Evolutionary conservation across 108 stramenopile genomes (phyloP).

Genomic region (Nitzschia sp.): DNA sequence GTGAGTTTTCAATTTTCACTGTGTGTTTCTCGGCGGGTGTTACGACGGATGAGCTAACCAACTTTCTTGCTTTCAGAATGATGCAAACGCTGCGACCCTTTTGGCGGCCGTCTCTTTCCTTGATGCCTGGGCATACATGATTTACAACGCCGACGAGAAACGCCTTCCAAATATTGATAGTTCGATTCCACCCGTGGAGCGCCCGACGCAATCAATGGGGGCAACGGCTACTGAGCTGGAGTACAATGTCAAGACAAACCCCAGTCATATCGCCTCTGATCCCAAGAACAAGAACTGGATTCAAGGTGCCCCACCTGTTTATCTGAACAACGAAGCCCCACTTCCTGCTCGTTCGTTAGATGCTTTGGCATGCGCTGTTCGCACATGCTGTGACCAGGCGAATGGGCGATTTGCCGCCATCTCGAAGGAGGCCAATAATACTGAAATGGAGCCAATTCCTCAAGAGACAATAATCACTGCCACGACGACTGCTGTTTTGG

Average conservation of each 20-base stretch:
- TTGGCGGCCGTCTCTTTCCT: constrained; percentile 78
- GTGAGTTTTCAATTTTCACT: constrained; percentile 29
- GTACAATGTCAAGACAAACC: constrained; percentile 47
- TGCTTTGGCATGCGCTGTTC: constrained; percentile 82
- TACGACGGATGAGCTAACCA: background rate
- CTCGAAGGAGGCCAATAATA: constrained; percentile 44
- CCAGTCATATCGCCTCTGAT: constrained; percentile 53
- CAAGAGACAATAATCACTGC: constrained; percentile 45
- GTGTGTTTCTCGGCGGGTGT: no score
- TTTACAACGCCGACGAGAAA: constrained; percentile 77
- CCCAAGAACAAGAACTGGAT: constrained; percentile 87
- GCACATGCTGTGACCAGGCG: constrained; percentile 87
- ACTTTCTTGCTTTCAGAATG: constrained; percentile 37
- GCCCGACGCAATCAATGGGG: constrained; percentile 16
- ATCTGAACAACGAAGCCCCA: constrained; percentile 87
- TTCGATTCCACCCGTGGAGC: constrained; percentile 51
- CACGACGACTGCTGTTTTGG: constrained; percentile 66
- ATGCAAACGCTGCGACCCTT: constrained; percentile 51
- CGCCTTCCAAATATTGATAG: constrained; percentile 75
- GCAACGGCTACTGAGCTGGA: constrained; percentile 43
- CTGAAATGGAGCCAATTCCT: constrained; percentile 36
- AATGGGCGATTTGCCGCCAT: constrained; percentile 71
- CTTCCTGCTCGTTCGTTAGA: constrained; percentile 73
- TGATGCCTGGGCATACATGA: constrained; percentile 87
- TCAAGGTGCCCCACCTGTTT: constrained; percentile 85